A percentile compares a stretch with the other conserved stretches of the same genome.
Conservation (phyloP, 768 basidiomycete genomes). For the Lactarius sanguifluus region DNA sequence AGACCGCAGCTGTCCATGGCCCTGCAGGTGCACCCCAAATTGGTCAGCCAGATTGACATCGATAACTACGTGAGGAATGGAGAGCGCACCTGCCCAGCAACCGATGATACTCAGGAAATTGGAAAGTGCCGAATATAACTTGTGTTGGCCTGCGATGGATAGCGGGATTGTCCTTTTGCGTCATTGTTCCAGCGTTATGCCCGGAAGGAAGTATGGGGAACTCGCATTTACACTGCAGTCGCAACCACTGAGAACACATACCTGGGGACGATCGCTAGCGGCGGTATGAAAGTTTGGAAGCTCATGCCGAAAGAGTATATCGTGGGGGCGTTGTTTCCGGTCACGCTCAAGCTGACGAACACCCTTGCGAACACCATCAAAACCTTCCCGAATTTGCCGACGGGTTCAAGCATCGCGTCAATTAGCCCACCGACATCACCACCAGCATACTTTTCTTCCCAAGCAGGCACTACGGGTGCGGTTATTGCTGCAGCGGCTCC, state of each 20-base stretch:
- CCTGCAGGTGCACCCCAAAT: constrained; percentile 42
- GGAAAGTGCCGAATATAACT: constrained; percentile 61
- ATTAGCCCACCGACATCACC: constrained; percentile 64
- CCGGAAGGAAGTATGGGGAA: background rate
- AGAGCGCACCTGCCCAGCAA: constrained; percentile 38
- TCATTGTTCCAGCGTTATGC: background rate
- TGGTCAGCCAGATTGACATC: constrained; percentile 42
- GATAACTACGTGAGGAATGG: background rate
- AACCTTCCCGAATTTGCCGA: constrained; percentile 67
- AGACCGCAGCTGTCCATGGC: constrained; percentile 55
- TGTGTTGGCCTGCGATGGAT: constrained; percentile 65
- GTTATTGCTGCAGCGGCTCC: constrained; percentile 69
- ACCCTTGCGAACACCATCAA: too few species aligned
- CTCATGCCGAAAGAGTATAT: constrained; percentile 80
- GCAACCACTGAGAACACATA: constrained; percentile 68
- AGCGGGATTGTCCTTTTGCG: constrained; percentile 58
- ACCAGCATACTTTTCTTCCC: constrained; percentile 52
- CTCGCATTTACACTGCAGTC: constrained; percentile 56
- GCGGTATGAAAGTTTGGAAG: constrained; percentile 67
- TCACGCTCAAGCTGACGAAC: constrained; percentile 73
- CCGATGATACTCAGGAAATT: constrained; percentile 66
- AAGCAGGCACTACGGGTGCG: constrained; percentile 53
- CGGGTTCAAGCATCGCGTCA: constrained; percentile 58
- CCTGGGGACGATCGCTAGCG: constrained; percentile 57
- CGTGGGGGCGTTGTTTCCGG: constrained; percentile 78